These are phyloP conservation scores for Zelonia costaricensis DNA, from an alignment of 208 protist genomes.

Conservation along the genomic window DNA sequence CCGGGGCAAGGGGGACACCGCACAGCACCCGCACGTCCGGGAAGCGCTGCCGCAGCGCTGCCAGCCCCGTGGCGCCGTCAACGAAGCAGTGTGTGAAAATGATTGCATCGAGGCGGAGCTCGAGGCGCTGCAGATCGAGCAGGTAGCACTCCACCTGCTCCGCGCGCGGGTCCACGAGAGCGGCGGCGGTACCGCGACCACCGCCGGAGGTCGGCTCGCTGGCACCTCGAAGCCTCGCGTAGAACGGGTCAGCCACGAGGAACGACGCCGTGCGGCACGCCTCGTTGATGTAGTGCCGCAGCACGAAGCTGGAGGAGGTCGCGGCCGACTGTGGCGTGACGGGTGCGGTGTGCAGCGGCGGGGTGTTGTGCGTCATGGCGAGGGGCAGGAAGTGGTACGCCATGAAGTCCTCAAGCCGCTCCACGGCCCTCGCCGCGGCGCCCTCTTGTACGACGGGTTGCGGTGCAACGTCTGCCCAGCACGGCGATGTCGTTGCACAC, in stretches of 20 bases:
- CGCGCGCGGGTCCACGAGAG: conserved; percentile 58
- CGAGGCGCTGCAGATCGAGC: conserved; percentile 39
- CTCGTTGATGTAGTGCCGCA: conserved; percentile 85
- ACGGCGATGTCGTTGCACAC: background rate
- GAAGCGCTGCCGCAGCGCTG: conserved; percentile 25
- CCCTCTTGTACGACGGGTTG: background rate
- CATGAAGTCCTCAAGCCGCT: conserved; percentile 60
- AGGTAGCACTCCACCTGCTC: conserved; percentile 37
- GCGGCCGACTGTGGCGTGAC: background rate
- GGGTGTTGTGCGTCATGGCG: conserved; percentile 58
- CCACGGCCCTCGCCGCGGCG: conserved; percentile 10
- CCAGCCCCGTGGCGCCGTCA: conserved; percentile 54
- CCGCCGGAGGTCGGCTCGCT: background rate
- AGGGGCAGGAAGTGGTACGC: conserved; percentile 62
- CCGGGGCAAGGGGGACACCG: conserved; percentile 21
- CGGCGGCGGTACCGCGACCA: conserved; percentile 2
- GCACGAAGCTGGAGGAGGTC: conserved; percentile 11
- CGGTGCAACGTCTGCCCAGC: background rate
- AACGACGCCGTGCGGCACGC: conserved; percentile 68
- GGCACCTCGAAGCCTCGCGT: background rate
- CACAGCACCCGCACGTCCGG: conserved; percentile 28
- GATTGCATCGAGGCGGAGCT: conserved; percentile 33
- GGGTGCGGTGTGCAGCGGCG: background rate
- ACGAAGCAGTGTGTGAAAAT: conserved; percentile 78
- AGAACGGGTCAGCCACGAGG: conserved; percentile 44